Percentiles rank a stretch among this genome's conserved stretches.
phyloP scores from a whole-genome alignment of 768 basidiomycete genomes.

The Mycena kentingensis region DNA sequence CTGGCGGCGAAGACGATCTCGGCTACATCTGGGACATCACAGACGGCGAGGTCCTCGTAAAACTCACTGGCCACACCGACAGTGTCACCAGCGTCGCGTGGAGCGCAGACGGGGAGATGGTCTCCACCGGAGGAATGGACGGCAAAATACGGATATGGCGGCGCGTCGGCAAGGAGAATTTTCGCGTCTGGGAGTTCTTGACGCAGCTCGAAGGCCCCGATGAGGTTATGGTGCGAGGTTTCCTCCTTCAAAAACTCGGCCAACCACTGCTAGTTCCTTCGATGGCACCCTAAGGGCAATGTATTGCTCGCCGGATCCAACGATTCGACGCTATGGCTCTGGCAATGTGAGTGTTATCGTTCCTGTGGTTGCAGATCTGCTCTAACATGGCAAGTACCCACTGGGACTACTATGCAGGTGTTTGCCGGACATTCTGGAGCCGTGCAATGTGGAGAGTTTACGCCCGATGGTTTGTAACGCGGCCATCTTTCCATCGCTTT shows the following conservation, averaged over 20 bases:
- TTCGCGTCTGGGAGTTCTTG: slow-evolving; percentile 89
- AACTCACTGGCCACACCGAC: slow-evolving; percentile 90
- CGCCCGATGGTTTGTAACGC: slow-evolving; percentile 70
- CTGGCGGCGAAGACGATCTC: slow-evolving; percentile 93
- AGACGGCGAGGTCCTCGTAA: slow-evolving; percentile 77
- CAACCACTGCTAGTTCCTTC: slow-evolving; percentile 68
- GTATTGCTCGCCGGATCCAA: slow-evolving; percentile 91
- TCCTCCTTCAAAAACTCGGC: slow-evolving; percentile 3
- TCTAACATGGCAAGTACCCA: slow-evolving; percentile 67
- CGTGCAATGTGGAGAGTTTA: slow-evolving; percentile 87
- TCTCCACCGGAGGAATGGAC: slow-evolving; percentile 98
- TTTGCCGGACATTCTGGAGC: slow-evolving; percentile 88
- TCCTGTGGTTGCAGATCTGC: not conserved
- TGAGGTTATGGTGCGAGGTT: slow-evolving; percentile 80
- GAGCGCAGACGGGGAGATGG: slow-evolving; percentile 88
- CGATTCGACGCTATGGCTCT: slow-evolving; percentile 94
- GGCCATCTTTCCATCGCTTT: not conserved
- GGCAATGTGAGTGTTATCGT: slow-evolving; percentile 66
- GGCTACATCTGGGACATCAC: slow-evolving; percentile 93
- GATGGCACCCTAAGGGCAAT: slow-evolving; percentile 94
- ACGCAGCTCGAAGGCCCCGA: slow-evolving; percentile 92
- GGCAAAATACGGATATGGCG: slow-evolving; percentile 92
- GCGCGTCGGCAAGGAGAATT: slow-evolving; percentile 73
- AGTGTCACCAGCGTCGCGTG: slow-evolving; percentile 81
- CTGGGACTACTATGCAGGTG: slow-evolving; percentile 93